A percentile compares a stretch with the other conserved stretches of the same genome.
phyloP scores from a whole-genome alignment of 2,329 filamentous ascomycete species.

The Stachybotrys chlorohalonatus region DNA sequence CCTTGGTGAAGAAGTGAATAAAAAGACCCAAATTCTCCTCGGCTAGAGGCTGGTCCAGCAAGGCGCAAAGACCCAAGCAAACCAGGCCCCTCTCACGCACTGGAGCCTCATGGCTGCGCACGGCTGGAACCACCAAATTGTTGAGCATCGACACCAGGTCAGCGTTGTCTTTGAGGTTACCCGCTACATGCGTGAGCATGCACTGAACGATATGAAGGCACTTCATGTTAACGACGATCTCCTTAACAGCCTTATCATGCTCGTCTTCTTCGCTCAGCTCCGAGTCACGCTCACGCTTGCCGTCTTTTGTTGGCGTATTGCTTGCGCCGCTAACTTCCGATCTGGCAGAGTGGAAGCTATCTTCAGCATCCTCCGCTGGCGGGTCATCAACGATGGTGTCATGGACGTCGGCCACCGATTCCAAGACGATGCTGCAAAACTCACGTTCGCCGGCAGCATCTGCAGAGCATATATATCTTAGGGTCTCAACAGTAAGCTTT shows the following conservation, averaged over 20 bases:
- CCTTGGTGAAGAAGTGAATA: constrained; percentile 92
- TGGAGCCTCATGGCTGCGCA: constrained; percentile 84
- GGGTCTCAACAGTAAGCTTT: constrained; percentile 72
- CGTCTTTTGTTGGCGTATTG: constrained; percentile 41
- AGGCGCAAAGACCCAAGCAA: constrained; percentile 81
- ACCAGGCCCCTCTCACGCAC: constrained; percentile 85
- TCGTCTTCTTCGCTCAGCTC: constrained; percentile 55
- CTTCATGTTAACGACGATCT: constrained; percentile 97
- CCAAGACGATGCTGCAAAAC: constrained; percentile 77
- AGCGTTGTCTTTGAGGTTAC: constrained; percentile 79
- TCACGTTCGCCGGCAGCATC: constrained; percentile 68
- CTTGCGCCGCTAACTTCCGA: constrained; percentile 70
- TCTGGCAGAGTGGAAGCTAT: constrained; percentile 86
- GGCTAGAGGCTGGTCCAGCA: constrained; percentile 84
- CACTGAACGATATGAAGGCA: constrained; percentile 95
- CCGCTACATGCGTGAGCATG: constrained; percentile 89
- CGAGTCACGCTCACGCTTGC: constrained; percentile 28
- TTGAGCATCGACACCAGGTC: constrained; percentile 97
- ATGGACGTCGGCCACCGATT: constrained; percentile 93
- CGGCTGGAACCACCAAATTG: constrained; percentile 90
- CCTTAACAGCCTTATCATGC: constrained; percentile 68
- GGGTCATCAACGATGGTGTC: constrained; percentile 76
- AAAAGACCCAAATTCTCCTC: constrained; percentile 89
- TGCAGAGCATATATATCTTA: constrained; percentile 74
- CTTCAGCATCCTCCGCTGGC: constrained; percentile 45